These are phyloP conservation scores for Phlebopus sp. DNA, from an alignment of 1,284 basidiomycete species.

Conservation along the genomic window DNA sequence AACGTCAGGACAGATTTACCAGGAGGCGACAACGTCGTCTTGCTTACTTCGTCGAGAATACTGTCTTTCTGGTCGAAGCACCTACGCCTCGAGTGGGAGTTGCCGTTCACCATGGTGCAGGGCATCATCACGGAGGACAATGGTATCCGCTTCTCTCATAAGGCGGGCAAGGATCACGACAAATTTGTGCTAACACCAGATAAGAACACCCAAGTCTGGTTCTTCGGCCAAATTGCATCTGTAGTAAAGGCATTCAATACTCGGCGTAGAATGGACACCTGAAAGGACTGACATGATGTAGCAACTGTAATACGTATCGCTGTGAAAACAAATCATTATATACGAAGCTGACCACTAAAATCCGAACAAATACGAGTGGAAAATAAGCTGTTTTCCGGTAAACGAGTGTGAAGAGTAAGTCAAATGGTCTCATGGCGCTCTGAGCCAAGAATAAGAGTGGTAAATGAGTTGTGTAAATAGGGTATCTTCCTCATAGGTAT, in stretches of 20 bases:
- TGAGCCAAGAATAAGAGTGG: slow-evolving; percentile 16
- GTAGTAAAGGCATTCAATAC: slow-evolving; percentile 76
- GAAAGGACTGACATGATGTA: slow-evolving; percentile 19
- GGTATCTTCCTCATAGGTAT: slow-evolving; percentile 26
- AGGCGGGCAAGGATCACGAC: slow-evolving; percentile 67
- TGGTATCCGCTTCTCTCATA: slow-evolving; percentile 85
- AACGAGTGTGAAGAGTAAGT: slow-evolving; percentile 22
- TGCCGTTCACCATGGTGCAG: slow-evolving; percentile 84
- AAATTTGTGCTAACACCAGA: slow-evolving; percentile 76
- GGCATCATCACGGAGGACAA: slow-evolving; percentile 87
- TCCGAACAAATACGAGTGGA: slow-evolving; percentile 27
- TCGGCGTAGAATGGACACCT: slow-evolving; percentile 63
- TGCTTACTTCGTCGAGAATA: slow-evolving; percentile 78
- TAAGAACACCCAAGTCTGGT: slow-evolving; percentile 72
- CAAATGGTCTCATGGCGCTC: slow-evolving; percentile 7
- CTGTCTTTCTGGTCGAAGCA: slow-evolving; percentile 86
- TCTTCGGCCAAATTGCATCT: slow-evolving; percentile 69
- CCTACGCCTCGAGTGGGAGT: slow-evolving; percentile 89
- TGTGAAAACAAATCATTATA: slow-evolving; percentile 19
- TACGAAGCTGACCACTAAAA: slow-evolving; percentile 26
- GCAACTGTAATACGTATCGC: slow-evolving; percentile 22
- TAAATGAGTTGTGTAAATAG: slow-evolving; percentile 6
- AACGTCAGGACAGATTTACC: slow-evolving; percentile 55
- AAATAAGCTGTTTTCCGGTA: slow-evolving; percentile 10
- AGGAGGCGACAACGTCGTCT: slow-evolving; percentile 80